Conservation (phyloP, 176 grass and related monocot genomes). For the Phyllostachys edulis region DNA sequence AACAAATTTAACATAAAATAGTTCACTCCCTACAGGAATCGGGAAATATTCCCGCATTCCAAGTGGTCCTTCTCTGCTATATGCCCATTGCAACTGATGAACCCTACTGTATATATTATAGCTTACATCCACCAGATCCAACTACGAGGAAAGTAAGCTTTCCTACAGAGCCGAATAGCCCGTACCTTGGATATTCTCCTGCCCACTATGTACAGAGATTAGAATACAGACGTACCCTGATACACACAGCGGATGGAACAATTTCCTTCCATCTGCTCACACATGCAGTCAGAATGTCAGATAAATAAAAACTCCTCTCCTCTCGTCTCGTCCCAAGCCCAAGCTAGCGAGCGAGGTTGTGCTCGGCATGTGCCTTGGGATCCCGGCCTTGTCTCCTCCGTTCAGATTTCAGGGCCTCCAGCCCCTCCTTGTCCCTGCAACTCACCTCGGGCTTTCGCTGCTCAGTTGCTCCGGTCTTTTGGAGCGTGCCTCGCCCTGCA, state of each 20-base stretch:
- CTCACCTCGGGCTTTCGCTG: neutral
- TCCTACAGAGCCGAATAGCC: no score
- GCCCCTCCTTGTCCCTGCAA: neutral
- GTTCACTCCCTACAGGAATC: no score
- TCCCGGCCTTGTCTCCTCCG: neutral
- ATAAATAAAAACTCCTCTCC: neutral
- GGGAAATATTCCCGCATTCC: no score
- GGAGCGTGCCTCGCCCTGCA: neutral
- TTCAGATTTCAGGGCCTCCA: slow-evolving; percentile 7
- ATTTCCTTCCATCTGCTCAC: neutral
- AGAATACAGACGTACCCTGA: neutral
- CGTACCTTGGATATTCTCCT: neutral
- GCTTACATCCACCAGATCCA: no score
- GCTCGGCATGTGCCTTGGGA: neutral
- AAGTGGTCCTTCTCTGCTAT: no score
- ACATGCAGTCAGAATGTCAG: neutral
- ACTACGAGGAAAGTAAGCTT: no score
- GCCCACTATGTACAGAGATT: neutral
- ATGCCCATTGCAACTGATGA: no score
- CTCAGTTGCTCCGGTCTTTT: neutral
- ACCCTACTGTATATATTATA: no score
- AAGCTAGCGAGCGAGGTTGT: neutral
- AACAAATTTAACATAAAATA: no score
- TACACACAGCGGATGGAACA: neutral
- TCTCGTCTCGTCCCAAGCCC: no score